A percentile compares a stretch with the other conserved stretches of the same genome.
These are phyloP conservation scores for Alternaria atra DNA, from an alignment of 2,329 filamentous ascomycete species.

Conservation along the genomic window DNA sequence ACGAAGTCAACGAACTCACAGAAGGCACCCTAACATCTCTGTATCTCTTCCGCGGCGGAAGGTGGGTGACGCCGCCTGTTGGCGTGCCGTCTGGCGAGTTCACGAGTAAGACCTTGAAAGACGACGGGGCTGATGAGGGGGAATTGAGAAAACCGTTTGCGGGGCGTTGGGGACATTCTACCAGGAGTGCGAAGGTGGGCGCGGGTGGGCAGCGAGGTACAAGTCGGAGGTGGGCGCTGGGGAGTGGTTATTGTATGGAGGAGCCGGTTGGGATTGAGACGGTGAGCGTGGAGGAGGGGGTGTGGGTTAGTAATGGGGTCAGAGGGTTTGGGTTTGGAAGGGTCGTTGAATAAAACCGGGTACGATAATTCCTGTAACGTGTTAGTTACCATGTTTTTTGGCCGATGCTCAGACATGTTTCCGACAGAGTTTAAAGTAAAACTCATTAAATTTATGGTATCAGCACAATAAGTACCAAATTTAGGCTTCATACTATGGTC, in stretches of 20 bases:
- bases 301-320: slow-evolving; percentile 90
- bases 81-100: slow-evolving; percentile 45
- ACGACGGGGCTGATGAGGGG: slow-evolving; percentile 41
- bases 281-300: slow-evolving; percentile 75
- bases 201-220: slow-evolving; percentile 86
- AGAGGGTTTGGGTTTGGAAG: slow-evolving; percentile 70
- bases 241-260: slow-evolving; percentile 72
- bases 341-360: slow-evolving; percentile 34
- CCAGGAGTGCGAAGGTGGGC: slow-evolving; percentile 58
- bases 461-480: too few relatives aligned
- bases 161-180: slow-evolving; percentile 51
- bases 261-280: slow-evolving; percentile 67
- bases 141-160: slow-evolving; percentile 48
- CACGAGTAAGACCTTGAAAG: slow-evolving; percentile 24
- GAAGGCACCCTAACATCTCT: slow-evolving; percentile 85
- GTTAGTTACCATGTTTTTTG: not conserved
- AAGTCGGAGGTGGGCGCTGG: slow-evolving; percentile 82
- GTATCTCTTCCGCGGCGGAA: slow-evolving; percentile 76
- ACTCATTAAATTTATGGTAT: too few relatives aligned
- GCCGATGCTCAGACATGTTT: too few relatives aligned
- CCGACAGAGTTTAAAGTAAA: too few relatives aligned
- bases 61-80: slow-evolving; percentile 80
- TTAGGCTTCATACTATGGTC: not conserved
- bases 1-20: slow-evolving; percentile 73
- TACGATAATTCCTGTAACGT: too few relatives aligned